Base-by-base conservation (phyloP, 164 flowering plant genomes). In the Liriodendron chinense region DNA sequence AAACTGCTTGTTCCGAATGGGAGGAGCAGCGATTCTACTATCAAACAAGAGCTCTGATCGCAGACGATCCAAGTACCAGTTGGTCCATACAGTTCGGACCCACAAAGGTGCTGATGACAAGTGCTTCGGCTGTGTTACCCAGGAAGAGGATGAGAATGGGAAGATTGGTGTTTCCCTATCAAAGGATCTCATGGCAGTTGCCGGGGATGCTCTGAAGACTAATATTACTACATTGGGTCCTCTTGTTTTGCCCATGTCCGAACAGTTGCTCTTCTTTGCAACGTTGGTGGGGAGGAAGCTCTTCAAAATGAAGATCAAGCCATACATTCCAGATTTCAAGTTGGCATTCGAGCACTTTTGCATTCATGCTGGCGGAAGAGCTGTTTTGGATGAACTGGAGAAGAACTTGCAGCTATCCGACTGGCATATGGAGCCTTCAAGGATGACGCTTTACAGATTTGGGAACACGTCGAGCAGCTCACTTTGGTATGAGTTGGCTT, bases 321-420 rank as follows among this genome's bases (percentile, higher is more conserved):
- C 94, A 3, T 92, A 92, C 65, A 92, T 90, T 65, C 97, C 97
- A 0, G 94, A 92, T 71, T 92, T 92, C 81, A 92, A 91, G 77
- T 64, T 92, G 78, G 97, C 97, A 14, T 92, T 92, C 9, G 94
- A 92, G 77, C 97, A 92, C 77, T 92, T 92, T 82, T 92, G 94
- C 87, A 92, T 92, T 70, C 97, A 92, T 76, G 94, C 97, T 13
- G 97, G 97, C n/a, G 97, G 97, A 64, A 89, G 94, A 84, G 94
- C 97, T 14, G 97, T 92, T 64, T 82, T 92, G 68, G 97, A 92
- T 82, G 97, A 90, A 72, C 73, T 92, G 74, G 91, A 92, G 83
- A 92, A 89, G 81, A 92, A 92, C 73, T 75, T 91, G 81, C 89
- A 90, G 82, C 84, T 89, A 4, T 82, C 92, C 0, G 91, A 89